Evolutionary conservation across 768 basidiomycete species (phyloP).

Genomic region (Hortiboletus campestris): DNA sequence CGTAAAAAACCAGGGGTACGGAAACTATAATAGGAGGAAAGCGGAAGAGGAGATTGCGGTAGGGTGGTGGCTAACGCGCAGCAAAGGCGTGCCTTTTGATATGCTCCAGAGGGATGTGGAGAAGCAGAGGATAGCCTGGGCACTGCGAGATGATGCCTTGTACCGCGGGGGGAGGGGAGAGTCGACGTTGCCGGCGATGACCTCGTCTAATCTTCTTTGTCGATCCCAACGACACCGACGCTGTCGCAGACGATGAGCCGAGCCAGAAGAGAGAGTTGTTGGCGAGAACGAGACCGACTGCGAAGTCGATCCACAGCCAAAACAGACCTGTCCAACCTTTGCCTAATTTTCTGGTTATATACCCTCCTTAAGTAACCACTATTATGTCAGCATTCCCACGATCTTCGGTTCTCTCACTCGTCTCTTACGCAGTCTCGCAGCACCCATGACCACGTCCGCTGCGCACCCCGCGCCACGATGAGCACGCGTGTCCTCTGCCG

Average conservation of each 20-base stretch:
- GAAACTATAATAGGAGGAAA: constrained; percentile 31
- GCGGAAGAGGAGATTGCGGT: constrained; percentile 26
- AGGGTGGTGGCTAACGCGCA: constrained; percentile 74
- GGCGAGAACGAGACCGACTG: constrained; percentile 45
- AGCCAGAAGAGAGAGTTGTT: constrained; percentile 31
- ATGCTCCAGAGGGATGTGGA: constrained; percentile 32
- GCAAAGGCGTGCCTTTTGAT: constrained; percentile 90
- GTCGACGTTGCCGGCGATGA: constrained; percentile 29
- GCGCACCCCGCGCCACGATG: not conserved
- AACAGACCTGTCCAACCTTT: constrained; percentile 25
- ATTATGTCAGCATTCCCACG: constrained; percentile 32
- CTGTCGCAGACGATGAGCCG: constrained; percentile 40
- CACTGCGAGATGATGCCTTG: constrained; percentile 18
- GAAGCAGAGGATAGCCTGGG: constrained; percentile 7
- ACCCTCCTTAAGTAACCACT: not conserved
- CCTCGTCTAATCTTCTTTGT: constrained; percentile 28
- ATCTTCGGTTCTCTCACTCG: not conserved
- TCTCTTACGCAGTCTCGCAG: constrained; percentile 8
- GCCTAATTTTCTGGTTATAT: constrained; percentile 28
- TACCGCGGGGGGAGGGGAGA: constrained; percentile 15
- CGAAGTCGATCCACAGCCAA: constrained; percentile 46
- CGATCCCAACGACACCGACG: constrained; percentile 44
- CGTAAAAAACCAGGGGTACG: constrained; percentile 48
- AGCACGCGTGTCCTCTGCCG: constrained; percentile 15
- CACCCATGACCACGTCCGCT: not conserved